These are phyloP conservation scores for Aspergillus nanangensis DNA, from an alignment of 495 filamentous ascomycete genomes.

Conservation along the genomic window DNA sequence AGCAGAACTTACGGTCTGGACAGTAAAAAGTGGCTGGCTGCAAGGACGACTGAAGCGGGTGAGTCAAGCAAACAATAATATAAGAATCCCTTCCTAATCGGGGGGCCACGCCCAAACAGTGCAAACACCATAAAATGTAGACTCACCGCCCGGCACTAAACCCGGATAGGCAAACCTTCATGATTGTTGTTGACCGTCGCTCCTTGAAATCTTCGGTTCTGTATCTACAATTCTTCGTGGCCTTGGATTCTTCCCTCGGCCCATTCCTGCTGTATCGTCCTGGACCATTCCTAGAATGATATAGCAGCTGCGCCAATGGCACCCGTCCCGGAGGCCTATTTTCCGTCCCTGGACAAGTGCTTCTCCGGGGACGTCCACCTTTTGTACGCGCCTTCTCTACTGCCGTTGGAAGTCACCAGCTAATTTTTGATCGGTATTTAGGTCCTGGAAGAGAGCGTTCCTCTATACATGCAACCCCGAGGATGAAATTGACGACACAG, in stretches of 20 bases:
- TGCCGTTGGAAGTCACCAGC: not conserved
- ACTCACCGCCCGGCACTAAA: constrained; percentile 37
- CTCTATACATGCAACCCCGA: constrained; percentile 55
- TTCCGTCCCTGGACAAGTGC: constrained; percentile 61
- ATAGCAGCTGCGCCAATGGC: constrained; percentile 66
- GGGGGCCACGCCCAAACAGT: not conserved
- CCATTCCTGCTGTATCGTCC: constrained; percentile 7
- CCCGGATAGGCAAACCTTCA: constrained; percentile 27
- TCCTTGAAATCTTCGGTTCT: constrained; percentile 16
- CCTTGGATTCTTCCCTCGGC: not conserved
- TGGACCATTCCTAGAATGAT: constrained; percentile 41
- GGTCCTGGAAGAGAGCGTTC: constrained; percentile 75
- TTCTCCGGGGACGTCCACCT: constrained; percentile 54
- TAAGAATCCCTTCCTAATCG: constrained; percentile 11
- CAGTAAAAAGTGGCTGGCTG: not conserved
- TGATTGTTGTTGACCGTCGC: constrained; percentile 35
- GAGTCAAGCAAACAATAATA: not conserved
- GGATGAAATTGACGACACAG: constrained; percentile 39
- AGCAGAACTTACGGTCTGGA: not conserved
- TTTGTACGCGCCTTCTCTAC: constrained; percentile 40
- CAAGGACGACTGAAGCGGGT: not conserved
- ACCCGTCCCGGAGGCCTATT: constrained; percentile 54
- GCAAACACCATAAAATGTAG: constrained; percentile 11
- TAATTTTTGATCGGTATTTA: constrained; percentile 27
- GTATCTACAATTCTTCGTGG: constrained; percentile 4